A percentile compares a stretch with the other conserved stretches of the same genome.
Conservation (phyloP, 495 filamentous ascomycete species). For the Acidomyces sp. region DNA sequence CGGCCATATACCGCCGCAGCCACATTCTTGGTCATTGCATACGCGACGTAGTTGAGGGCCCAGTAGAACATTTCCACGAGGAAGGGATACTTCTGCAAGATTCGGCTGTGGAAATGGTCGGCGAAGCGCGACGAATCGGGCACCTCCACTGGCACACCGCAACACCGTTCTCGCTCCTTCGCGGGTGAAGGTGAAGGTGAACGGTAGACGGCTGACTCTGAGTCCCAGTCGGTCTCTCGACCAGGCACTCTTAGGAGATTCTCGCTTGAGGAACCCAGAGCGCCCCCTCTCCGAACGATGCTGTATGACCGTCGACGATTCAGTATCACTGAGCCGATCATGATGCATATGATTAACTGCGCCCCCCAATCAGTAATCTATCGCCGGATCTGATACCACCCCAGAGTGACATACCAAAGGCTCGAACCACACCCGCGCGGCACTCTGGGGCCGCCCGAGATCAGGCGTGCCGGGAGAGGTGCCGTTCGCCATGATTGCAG, state of each 20-base stretch:
- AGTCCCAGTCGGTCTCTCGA: no score
- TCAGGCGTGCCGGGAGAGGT: not conserved
- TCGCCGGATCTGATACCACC: not conserved
- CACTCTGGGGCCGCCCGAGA: constrained; percentile 1
- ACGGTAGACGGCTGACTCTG: not conserved
- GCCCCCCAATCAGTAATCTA: not conserved
- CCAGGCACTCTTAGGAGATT: not conserved
- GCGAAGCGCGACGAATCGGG: not conserved
- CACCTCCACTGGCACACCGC: not conserved
- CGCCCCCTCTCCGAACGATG: not conserved
- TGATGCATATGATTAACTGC: constrained; percentile 3
- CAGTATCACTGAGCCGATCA: constrained; percentile 1
- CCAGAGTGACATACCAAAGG: constrained; percentile 7
- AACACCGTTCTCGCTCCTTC: not conserved
- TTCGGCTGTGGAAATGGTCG: constrained; percentile 21
- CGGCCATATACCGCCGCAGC: constrained; percentile 4
- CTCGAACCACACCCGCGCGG: constrained; percentile 3
- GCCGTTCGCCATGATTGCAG: constrained; percentile 1
- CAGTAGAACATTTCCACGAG: constrained; percentile 73
- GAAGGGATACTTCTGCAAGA: constrained; percentile 60
- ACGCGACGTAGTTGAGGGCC: constrained; percentile 54
- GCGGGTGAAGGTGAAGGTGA: not conserved
- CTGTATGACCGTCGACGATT: constrained; percentile 4
- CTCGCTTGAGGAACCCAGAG: not conserved
- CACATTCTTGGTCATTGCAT: constrained; percentile 9